phyloP scores from a whole-genome alignment of 2,329 filamentous ascomycete species.

The Trichoderma asperellum region DNA sequence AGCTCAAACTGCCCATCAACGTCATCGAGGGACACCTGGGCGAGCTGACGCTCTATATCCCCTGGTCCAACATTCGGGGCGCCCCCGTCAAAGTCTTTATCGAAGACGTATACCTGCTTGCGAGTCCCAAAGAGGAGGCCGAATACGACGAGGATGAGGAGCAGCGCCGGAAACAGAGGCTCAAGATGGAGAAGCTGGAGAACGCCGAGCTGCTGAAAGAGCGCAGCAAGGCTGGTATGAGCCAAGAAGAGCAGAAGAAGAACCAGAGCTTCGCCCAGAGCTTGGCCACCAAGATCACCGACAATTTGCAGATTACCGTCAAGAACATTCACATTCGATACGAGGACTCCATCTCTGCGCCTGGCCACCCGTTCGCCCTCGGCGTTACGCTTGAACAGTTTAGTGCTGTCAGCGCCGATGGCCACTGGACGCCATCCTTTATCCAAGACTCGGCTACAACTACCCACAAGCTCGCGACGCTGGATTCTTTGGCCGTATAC shows the following conservation, averaged over 20 bases:
- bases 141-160: constrained; percentile 94
- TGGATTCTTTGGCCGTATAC: constrained; percentile 90
- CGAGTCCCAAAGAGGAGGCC: constrained; percentile 92
- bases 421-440: constrained; percentile 93
- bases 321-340: constrained; percentile 99
- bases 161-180: constrained; percentile 78
- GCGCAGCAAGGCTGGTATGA: constrained; percentile 88
- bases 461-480: constrained; percentile 90
- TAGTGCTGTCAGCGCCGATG: constrained; percentile 94
- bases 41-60: constrained; percentile 87
- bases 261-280: constrained; percentile 98
- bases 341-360: constrained; percentile 94
- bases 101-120: constrained; percentile 93
- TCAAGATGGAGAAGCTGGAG: constrained; percentile 99
- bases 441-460: constrained; percentile 82
- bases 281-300: constrained; percentile 92
- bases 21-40: constrained; percentile 95
- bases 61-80: constrained; percentile 94
- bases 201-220: constrained; percentile 95
- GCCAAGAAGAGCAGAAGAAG: constrained; percentile 92
- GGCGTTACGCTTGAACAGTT: constrained; percentile 94
- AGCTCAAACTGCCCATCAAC: constrained; percentile 94
- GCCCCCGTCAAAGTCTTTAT: constrained; percentile 95
- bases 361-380: constrained; percentile 91
- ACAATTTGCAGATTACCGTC: constrained; percentile 96